Conservation (phyloP, 805 yeast species). For the Torulaspora maleeae region DNA sequence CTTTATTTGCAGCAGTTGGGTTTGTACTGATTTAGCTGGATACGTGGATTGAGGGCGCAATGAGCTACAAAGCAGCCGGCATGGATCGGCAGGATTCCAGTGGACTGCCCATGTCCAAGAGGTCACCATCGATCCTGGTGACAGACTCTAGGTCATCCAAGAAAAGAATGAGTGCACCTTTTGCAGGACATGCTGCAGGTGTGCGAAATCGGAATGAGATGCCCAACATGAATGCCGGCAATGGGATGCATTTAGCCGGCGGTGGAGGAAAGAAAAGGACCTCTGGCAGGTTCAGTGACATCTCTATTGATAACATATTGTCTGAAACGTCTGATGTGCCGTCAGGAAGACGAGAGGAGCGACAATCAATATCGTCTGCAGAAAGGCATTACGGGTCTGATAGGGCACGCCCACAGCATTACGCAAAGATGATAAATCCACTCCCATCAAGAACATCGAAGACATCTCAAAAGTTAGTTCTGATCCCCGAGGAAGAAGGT, state of each 20-base stretch:
- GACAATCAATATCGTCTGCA: slow-evolving; percentile 37
- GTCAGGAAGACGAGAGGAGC: slow-evolving; percentile 52
- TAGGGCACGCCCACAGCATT: slow-evolving; percentile 16
- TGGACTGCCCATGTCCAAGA: slow-evolving; percentile 42
- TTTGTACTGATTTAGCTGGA: neutral
- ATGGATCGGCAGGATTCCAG: slow-evolving; percentile 1
- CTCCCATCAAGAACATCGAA: slow-evolving; percentile 69
- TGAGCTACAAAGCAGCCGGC: slow-evolving; percentile 10
- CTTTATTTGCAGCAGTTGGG: too few species aligned
- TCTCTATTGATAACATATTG: slow-evolving; percentile 74
- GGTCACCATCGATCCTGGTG: slow-evolving; percentile 91
- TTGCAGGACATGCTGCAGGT: slow-evolving; percentile 57
- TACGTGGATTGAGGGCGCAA: neutral
- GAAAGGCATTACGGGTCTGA: slow-evolving; percentile 20
- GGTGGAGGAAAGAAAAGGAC: slow-evolving; percentile 8
- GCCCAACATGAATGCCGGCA: slow-evolving; percentile 5
- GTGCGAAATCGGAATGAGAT: slow-evolving; percentile 13
- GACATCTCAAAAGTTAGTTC: slow-evolving; percentile 77
- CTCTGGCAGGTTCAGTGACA: slow-evolving; percentile 57
- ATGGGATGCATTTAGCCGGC: slow-evolving; percentile 4
- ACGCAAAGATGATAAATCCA: slow-evolving; percentile 27
- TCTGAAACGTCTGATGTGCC: slow-evolving; percentile 85
- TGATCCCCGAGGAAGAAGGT: slow-evolving; percentile 59
- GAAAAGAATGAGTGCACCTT: slow-evolving; percentile 59
- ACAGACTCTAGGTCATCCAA: slow-evolving; percentile 74